phyloP scores from a whole-genome alignment of 768 basidiomycete species.

The Lanmaoa rubissima region DNA sequence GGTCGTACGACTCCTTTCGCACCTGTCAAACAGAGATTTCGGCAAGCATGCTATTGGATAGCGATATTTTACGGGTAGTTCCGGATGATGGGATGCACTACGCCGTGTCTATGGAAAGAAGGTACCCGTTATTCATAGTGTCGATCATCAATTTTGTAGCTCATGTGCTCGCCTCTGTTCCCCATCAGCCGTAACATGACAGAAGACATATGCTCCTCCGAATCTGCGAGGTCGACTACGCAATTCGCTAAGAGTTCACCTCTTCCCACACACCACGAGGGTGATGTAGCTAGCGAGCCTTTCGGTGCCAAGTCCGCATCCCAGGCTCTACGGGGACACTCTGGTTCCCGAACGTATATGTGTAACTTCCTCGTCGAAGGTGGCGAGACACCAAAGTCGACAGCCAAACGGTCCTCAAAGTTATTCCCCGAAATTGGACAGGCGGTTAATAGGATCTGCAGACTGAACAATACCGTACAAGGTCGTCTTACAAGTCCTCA shows the following conservation, averaged over 20 bases:
- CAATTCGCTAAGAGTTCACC: neutral
- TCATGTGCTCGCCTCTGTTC: slow-evolving; percentile 15
- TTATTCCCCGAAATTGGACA: neutral
- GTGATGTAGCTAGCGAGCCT: neutral
- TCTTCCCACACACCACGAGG: neutral
- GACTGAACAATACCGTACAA: neutral
- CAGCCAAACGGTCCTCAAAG: neutral
- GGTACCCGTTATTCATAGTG: neutral
- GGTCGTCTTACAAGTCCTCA: slow-evolving; percentile 2
- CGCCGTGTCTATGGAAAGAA: neutral
- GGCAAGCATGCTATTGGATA: slow-evolving; percentile 7
- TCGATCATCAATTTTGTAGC: neutral
- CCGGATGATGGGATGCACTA: neutral
- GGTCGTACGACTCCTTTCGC: neutral
- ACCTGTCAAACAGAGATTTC: neutral
- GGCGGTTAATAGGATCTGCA: neutral
- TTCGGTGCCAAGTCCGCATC: neutral
- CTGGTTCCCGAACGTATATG: neutral
- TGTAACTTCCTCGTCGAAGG: neutral
- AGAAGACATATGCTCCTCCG: slow-evolving; percentile 15
- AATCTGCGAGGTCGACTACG: neutral
- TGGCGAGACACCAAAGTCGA: neutral
- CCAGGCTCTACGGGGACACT: neutral
- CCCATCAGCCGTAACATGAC: slow-evolving; percentile 18
- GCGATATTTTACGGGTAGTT: slow-evolving; percentile 22